Conservation (phyloP, 208 protist genomes). For the Leishmania major region DNA sequence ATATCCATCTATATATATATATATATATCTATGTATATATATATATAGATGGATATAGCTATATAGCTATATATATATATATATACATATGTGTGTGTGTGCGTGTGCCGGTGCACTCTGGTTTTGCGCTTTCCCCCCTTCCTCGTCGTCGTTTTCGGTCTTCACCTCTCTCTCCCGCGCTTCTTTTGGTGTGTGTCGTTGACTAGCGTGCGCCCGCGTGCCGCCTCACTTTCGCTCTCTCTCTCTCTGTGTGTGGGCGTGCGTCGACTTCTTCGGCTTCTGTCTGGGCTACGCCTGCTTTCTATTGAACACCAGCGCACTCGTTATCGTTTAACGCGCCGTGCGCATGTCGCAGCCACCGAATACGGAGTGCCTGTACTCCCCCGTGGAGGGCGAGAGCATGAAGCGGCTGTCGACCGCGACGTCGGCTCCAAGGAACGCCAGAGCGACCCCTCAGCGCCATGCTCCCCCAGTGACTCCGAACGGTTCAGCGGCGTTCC, state of each 20-base stretch:
- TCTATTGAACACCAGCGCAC: not conserved
- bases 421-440: not conserved
- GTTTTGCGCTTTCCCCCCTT: too few species aligned
- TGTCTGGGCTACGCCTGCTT: not conserved
- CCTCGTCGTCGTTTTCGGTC: too few species aligned
- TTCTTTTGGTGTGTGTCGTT: not conserved
- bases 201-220: not conserved
- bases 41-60: too few species aligned
- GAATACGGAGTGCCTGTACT: not conserved
- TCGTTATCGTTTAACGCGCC: not conserved
- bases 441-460: not conserved
- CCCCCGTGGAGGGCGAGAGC: not conserved
- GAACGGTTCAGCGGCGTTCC: not conserved
- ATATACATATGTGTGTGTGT: too few species aligned
- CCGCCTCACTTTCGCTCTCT: not conserved
- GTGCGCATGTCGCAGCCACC: not conserved
- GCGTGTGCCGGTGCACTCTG: too few species aligned
- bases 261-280: not conserved
- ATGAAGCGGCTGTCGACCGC: not conserved
- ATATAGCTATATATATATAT: too few species aligned
- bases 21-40: too few species aligned
- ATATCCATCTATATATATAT: too few species aligned
- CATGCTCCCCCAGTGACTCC: not conserved
- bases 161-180: too few species aligned
- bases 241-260: not conserved